Conservation (phyloP, 2,329 filamentous ascomycete genomes). For the Penicillium sp. region DNA sequence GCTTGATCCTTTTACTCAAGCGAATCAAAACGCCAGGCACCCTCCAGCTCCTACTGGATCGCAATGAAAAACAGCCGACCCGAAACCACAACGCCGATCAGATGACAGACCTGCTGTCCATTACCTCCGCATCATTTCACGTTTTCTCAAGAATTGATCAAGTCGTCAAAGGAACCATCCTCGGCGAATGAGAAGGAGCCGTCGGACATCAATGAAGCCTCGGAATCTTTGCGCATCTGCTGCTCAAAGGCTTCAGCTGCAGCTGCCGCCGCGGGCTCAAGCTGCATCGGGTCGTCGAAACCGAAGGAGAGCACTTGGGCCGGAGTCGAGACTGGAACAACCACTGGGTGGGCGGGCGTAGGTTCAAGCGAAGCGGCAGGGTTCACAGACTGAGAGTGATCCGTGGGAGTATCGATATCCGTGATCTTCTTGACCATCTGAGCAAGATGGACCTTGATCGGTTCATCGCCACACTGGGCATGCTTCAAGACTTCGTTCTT, state of each 20-base stretch:
- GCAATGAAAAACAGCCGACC: constrained; percentile 5
- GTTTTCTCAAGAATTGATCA: constrained; percentile 30
- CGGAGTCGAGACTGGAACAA: background rate
- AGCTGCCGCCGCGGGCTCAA: constrained; percentile 23
- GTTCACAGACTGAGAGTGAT: background rate
- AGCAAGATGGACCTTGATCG: constrained; percentile 39
- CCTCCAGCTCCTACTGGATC: constrained; percentile 18
- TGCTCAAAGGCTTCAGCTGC: constrained; percentile 28
- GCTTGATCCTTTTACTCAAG: constrained; percentile 2
- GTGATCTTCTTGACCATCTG: constrained; percentile 43
- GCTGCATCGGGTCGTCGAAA: constrained; percentile 34
- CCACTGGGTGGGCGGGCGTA: background rate
- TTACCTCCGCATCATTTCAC: background rate
- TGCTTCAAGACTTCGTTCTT: constrained; percentile 46
- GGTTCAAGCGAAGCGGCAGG: constrained; percentile 8
- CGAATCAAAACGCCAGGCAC: constrained; percentile 15
- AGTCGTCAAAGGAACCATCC: constrained; percentile 33
- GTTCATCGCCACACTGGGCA: constrained; percentile 40
- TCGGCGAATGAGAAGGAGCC: constrained; percentile 32
- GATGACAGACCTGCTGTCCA: constrained; percentile 7
- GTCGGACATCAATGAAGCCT: constrained; percentile 30
- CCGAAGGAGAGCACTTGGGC: constrained; percentile 31
- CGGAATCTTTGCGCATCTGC: constrained; percentile 33
- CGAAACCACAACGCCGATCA: constrained; percentile 3
- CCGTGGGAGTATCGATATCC: constrained; percentile 18